Base-by-base conservation (phyloP, 768 basidiomycete species). In the Macrocybe gigantea region DNA sequence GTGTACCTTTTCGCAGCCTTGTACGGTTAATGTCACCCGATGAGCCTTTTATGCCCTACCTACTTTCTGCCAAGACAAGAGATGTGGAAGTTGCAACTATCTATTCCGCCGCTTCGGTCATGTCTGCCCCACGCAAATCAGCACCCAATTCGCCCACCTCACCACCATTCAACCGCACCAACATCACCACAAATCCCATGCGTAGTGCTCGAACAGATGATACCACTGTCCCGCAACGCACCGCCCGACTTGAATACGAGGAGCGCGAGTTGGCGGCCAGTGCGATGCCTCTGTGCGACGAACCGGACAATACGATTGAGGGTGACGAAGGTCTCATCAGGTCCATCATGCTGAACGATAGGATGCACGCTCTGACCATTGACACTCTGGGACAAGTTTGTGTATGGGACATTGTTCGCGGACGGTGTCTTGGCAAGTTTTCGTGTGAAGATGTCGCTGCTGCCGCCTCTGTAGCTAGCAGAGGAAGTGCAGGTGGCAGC, bases 341-440 rank as follows among this genome's bases (percentile, higher is more conserved):
- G 33, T 84, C 82, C 6, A 68, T 88, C 37, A 71, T 95, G 41
- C 68, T 98, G 37, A 96, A 91, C 63, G 92, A 97, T 60, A 77
- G 90, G 50, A 73, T 92, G 54, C 93, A 97, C 59, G 92, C 88
- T 13, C 69, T 99, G 38, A 93, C 92, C 0, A 85, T 96, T 37
- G 88, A 97, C 59, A 95, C 92, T 0, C 74, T 78, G 1, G 93
- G 93, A 5, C 83, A 88, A 56, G 85, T 97, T 8, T 88, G 85
- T 0, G 85, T 92, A 6, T 99, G 95, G 95, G 88, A 98, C 67
- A 80, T 99, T 49, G 77, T 93, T 8, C 74, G 83, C 1, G 84
- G 86, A 0, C 49, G 70, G 2, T 98, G 93, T 64, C 63, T 83
- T 3, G 95, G 95, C 1, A 65, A 74, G 41, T 94, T 82, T 64